A percentile compares a stretch with the other conserved stretches of the same genome.
phyloP scores from a whole-genome alignment of 2,329 filamentous ascomycete genomes.

The Zymoseptoria ardabiliae region DNA sequence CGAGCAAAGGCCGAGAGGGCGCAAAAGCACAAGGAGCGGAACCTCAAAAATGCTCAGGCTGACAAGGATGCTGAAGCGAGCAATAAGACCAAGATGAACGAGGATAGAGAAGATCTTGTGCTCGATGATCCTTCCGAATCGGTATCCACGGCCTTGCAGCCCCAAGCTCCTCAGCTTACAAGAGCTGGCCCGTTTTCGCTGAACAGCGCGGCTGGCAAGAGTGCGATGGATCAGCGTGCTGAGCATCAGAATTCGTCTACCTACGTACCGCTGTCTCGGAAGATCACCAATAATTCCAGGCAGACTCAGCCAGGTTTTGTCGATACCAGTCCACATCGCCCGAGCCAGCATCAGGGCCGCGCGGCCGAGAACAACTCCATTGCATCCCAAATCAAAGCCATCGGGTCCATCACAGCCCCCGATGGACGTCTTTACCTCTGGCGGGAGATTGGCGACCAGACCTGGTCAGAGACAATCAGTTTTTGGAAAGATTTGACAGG shows the following conservation, averaged over 20 bases:
- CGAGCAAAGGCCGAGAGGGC: neutral
- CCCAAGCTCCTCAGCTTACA: neutral
- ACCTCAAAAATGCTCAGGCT: neutral
- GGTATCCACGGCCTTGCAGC: neutral
- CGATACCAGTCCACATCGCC: neutral
- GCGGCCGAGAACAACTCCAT: neutral
- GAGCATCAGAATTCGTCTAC: neutral
- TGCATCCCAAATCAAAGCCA: neutral
- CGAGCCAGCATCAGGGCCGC: neutral
- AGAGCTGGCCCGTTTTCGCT: conserved; percentile 6
- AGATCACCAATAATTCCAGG: neutral
- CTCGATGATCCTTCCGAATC: neutral
- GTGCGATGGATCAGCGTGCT: neutral
- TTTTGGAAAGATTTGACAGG: conserved; percentile 5
- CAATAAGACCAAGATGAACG: too few relatives aligned
- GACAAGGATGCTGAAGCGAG: neutral
- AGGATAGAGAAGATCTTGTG: neutral
- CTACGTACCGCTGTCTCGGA: neutral
- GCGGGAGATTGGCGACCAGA: conserved; percentile 8
- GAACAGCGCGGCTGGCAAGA: conserved; percentile 7
- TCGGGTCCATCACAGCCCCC: neutral
- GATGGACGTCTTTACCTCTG: conserved; percentile 1
- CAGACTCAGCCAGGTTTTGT: neutral
- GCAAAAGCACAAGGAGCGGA: neutral
- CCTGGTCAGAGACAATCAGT: conserved; percentile 4